These are phyloP conservation scores for Ananas comosus DNA, from an alignment of 176 grass and related monocot genomes.

Conservation along the genomic window DNA sequence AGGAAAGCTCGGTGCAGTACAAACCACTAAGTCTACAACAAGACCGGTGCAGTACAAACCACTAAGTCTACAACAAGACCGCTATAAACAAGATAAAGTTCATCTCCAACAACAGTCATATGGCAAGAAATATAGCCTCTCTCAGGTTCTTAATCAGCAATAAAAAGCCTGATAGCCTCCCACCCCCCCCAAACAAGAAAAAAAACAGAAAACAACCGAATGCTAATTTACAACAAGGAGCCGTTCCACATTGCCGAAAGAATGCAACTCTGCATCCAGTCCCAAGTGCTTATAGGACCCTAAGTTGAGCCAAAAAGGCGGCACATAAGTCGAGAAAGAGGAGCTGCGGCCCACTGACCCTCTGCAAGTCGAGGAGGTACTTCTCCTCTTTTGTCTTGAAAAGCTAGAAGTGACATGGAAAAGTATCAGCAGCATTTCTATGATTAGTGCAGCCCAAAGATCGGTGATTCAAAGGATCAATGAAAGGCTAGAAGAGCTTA, in stretches of 20 bases:
- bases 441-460: background rate
- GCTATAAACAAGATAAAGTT: too few relatives aligned
- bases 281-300: slow-evolving; percentile 38
- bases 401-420: slow-evolving; percentile 41
- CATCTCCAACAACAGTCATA: too few relatives aligned
- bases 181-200: too few relatives aligned
- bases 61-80: too few relatives aligned
- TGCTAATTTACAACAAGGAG: background rate
- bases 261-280: background rate
- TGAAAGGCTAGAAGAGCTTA: background rate
- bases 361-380: slow-evolving; percentile 92
- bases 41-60: too few relatives aligned
- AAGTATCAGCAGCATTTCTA: background rate
- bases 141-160: too few relatives aligned
- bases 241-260: background rate
- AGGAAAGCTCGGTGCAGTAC: too few relatives aligned
- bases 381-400: slow-evolving; percentile 82
- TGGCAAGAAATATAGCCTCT: too few relatives aligned
- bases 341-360: slow-evolving; percentile 63
- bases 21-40: too few relatives aligned
- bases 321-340: slow-evolving; percentile 87
- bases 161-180: too few relatives aligned
- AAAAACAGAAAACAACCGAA: background rate
- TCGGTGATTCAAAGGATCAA: background rate
- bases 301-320: slow-evolving; percentile 72